Evolutionary conservation across 371 early-diverging fungal genomes (phyloP), one percentile per base, ranked within the genome.

Genomic region (Thermomucor indicae-seudaticae): DNA sequence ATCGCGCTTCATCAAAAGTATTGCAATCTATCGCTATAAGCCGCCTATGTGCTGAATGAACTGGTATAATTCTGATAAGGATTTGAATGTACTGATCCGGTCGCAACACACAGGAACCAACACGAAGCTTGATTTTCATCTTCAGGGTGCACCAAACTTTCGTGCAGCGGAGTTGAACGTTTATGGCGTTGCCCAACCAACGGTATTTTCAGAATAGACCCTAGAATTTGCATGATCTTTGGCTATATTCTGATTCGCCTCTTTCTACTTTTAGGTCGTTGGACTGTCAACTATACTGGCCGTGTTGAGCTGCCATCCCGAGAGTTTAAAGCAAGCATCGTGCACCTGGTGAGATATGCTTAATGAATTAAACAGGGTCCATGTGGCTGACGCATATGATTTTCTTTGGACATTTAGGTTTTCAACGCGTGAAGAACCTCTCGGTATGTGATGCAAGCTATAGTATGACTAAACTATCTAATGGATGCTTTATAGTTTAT

Each of bases 121-220:
- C 60, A 66, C 76, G 29, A 74, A 77, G 14, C 66, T 84, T 8
- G 84, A 79, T 53, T 80, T 86, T 44, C 75, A 81, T 51, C 61
- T 86, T 28, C 81, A 85, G 49, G 88, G 86, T 0, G 83, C 86
- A 8, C 86, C 86, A 28, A 86, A 88, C 53, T 88, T 88, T 59
- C 76, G 88, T 19, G 67, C 71, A 48, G 79, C 78, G 20, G 81
- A 80, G 46, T 57, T 79, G 43, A 80, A 82, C 49, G 76, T 86
- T 4, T 81, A 75, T 55, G 88, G 88, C 35, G 82, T 81, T 30
- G 84, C 86, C 22, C 86, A 88, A 49, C 88, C 88, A 4, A 82
- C 85, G 6, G 77, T 77, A 67, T 55, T 17, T 4, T 38, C n/a
- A 10, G 27, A 42, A 23, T 42, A 42, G n/a, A n/a, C n/a, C n/a